phyloP scores from a whole-genome alignment of 1,284 basidiomycete species.

The Moesziomyces sp. region DNA sequence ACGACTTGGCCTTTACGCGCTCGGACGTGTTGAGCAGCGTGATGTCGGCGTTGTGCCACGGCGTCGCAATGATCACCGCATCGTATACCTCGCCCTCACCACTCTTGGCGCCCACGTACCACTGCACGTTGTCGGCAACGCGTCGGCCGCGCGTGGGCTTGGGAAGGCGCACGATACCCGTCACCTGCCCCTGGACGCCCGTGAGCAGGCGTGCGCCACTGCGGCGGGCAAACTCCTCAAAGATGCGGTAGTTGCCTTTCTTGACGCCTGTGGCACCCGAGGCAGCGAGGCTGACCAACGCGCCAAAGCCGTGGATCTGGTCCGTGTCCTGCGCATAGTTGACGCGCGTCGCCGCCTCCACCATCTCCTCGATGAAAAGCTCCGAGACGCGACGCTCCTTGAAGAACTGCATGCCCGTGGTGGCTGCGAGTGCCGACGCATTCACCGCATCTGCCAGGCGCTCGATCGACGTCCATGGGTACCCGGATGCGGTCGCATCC shows the following conservation, averaged over 20 bases:
- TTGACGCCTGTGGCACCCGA: slow-evolving; percentile 76
- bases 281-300: slow-evolving; percentile 79
- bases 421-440: slow-evolving; percentile 68
- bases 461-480: slow-evolving; percentile 75
- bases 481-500: slow-evolving; percentile 27
- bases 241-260: slow-evolving; percentile 87
- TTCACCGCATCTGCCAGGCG: slow-evolving; percentile 73
- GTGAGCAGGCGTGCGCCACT: slow-evolving; percentile 71
- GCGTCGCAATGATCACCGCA: slow-evolving; percentile 61
- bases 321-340: slow-evolving; percentile 83
- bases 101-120: slow-evolving; percentile 60
- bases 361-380: slow-evolving; percentile 75
- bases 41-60: slow-evolving; percentile 62
- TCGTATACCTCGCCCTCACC: slow-evolving; percentile 61
- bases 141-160: slow-evolving; percentile 1
- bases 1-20: slow-evolving; percentile 77
- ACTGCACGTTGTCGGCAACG: slow-evolving; percentile 21
- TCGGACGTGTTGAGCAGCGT: slow-evolving; percentile 65
- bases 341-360: slow-evolving; percentile 84
- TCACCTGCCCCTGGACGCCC: slow-evolving; percentile 58
- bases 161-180: slow-evolving; percentile 55
- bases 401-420: slow-evolving; percentile 64
- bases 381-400: slow-evolving; percentile 44
- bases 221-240: slow-evolving; percentile 80
- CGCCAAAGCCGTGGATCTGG: slow-evolving; percentile 83